Conservation (phyloP, 2,329 filamentous ascomycete species). For the Sporothrix pallida region DNA sequence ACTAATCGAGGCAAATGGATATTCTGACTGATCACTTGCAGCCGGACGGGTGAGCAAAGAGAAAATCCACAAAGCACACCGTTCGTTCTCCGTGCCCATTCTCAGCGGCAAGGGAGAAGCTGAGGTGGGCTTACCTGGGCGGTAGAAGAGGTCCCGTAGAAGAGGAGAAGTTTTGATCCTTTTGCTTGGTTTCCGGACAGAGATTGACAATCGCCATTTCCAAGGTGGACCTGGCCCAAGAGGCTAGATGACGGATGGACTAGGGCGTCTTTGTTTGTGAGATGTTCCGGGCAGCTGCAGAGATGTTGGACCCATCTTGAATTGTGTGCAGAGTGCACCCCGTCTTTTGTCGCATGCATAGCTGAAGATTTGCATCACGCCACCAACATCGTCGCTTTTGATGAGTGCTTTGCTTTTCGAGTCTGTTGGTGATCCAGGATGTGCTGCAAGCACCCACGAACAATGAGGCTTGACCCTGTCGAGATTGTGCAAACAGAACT, state of each 20-base stretch:
- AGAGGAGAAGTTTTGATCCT: neutral
- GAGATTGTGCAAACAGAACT: conserved; percentile 4
- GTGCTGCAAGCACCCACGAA: neutral
- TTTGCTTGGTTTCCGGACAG: neutral
- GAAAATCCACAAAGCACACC: conserved; percentile 7
- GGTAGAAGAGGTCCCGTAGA: neutral
- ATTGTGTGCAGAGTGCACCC: conserved; percentile 19
- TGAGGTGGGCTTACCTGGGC: neutral
- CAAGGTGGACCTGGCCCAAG: neutral
- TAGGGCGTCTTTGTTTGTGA: neutral
- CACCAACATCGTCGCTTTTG: conserved; percentile 8
- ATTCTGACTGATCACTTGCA: conserved; percentile 30
- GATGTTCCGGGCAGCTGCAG: neutral
- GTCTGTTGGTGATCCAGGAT: conserved; percentile 1
- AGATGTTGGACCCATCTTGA: neutral
- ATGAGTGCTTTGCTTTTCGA: neutral
- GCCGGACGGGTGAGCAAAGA: neutral
- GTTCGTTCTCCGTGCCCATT: neutral
- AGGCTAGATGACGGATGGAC: neutral
- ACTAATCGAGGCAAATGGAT: neutral
- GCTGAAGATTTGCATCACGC: conserved; percentile 15
- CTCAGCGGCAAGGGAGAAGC: neutral
- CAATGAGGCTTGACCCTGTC: neutral
- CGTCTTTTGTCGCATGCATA: neutral
- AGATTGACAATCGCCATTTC: neutral